phyloP scores from a whole-genome alignment of 768 basidiomycete species.

The Leucocoprinus birnbaumii region DNA sequence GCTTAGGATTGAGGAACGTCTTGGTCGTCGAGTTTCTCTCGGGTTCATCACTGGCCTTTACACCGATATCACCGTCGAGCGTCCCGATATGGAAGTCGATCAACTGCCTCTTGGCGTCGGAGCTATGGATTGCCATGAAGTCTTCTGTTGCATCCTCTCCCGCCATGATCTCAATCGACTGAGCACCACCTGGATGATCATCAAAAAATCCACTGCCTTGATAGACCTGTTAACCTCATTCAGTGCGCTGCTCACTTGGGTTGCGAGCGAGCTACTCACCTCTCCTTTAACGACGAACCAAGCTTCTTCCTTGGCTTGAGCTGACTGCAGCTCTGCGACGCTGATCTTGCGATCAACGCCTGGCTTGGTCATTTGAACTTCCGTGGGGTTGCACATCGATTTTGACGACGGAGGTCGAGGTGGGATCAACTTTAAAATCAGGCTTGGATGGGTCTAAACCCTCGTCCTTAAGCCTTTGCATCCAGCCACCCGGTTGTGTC shows the following conservation, averaged over 20 bases:
- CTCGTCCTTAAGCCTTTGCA: conserved; percentile 50
- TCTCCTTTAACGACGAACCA: conserved; percentile 57
- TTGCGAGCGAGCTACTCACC: conserved; percentile 18
- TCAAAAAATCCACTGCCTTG: conserved; percentile 47
- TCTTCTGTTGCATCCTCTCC: conserved; percentile 64
- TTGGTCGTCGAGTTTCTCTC: conserved; percentile 4
- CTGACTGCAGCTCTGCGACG: conserved; percentile 37
- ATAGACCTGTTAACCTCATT: conserved; percentile 34
- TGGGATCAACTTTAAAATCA: conserved; percentile 22
- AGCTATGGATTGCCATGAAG: conserved; percentile 62
- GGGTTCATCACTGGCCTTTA: conserved; percentile 1
- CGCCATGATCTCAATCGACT: conserved; percentile 52
- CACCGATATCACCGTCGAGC: conserved; percentile 20
- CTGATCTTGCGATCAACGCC: conserved; percentile 43
- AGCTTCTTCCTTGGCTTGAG: conserved; percentile 28
- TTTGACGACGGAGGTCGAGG: not conserved
- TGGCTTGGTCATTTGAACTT: conserved; percentile 42
- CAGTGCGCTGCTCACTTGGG: not conserved
- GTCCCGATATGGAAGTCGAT: conserved; percentile 55
- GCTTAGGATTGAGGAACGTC: conserved; percentile 37
- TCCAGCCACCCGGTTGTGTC: conserved; percentile 51
- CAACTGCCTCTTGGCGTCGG: conserved; percentile 43
- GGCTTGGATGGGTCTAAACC: conserved; percentile 44
- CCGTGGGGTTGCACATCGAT: conserved; percentile 6
- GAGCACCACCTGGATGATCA: conserved; percentile 57